Evolutionary conservation across 441 rosid genomes (phyloP), one percentile per base, ranked within the genome.

Genomic region (Iberis amara): DNA sequence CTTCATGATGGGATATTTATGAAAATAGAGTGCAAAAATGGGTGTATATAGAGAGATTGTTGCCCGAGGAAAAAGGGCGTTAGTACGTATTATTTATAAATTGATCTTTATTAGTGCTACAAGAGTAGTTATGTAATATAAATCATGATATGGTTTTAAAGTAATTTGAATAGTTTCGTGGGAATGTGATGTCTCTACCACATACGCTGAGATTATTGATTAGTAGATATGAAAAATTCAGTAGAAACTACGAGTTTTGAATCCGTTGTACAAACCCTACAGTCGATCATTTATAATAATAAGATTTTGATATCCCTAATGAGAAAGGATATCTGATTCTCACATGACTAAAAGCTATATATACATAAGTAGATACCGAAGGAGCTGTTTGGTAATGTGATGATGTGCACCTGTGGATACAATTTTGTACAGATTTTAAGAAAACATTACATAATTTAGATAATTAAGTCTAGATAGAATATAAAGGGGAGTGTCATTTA

Each of bases 271-370:
- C 39, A 15, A 27, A 39, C 37, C 26, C 36, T 39, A 33, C 13
- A 11, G 23, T 36, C 39, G 60, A 47, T 62, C 13, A 39, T 39
- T 26, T 1, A 11, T 12, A n/a, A 36, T 12, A n/a, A 36, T 49
- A 24, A 47, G 62, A 48, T 15, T 31, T 11, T 5, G 3, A 35
- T 35, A 47, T 15, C 47, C 8, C 6, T 28, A 9, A 27, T 30
- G 14, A 35, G 28, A 23, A 13, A 11, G 7, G 18, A 54, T 54
- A 13, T 47, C 42, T 41, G 9, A 27, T 42, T 9, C 15, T 41
- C 18, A 18, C 23, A 9, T 40, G 38, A 23, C 49, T 65, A 52
- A 56, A 56, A 50, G 55, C 37, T 44, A 31, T 57, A 65, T 65
- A 57, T 45, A 58, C 59, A 65, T 50, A 44, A 18, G 11, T 57